phyloP scores from a whole-genome alignment of 441 rosid genomes.

The Melastoma candidum region DNA sequence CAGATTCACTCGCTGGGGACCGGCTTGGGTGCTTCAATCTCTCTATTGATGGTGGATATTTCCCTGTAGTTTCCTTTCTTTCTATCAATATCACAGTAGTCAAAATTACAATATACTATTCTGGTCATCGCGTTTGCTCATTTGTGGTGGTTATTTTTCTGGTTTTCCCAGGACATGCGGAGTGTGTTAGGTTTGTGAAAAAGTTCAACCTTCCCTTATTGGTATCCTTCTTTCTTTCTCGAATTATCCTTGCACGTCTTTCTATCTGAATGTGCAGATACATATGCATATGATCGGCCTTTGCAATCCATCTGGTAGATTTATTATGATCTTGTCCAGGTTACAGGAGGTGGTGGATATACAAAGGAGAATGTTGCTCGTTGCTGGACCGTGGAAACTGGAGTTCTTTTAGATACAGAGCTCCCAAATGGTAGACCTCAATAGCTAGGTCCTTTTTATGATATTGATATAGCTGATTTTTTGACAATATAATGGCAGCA shows the following conservation, averaged over 20 bases:
- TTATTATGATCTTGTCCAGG: conserved; percentile 31
- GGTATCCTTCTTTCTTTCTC: conserved; percentile 38
- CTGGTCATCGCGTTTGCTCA: too few relatives aligned
- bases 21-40: conserved; percentile 98
- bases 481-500: not conserved
- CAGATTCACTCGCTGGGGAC: conserved; percentile 97
- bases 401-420: conserved; percentile 80
- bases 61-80: conserved; percentile 31
- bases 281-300: too few relatives aligned
- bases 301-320: too few relatives aligned
- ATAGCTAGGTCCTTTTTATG: not conserved
- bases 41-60: conserved; percentile 88
- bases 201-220: conserved; percentile 81
- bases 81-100: not conserved
- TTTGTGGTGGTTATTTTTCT: too few relatives aligned
- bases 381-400: conserved; percentile 97
- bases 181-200: conserved; percentile 93
- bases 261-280: too few relatives aligned
- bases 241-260: conserved; percentile 3
- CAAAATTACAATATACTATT: too few relatives aligned
- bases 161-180: conserved; percentile 74
- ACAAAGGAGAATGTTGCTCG: conserved; percentile 98
- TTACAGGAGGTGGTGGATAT: conserved; percentile 99
- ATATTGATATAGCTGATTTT: not conserved
- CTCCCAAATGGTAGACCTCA: conserved; percentile 67